A percentile compares a stretch with the other conserved stretches of the same genome.
Evolutionary conservation across 2,329 filamentous ascomycete species (phyloP).

Genomic region (Aspergillus latus): DNA sequence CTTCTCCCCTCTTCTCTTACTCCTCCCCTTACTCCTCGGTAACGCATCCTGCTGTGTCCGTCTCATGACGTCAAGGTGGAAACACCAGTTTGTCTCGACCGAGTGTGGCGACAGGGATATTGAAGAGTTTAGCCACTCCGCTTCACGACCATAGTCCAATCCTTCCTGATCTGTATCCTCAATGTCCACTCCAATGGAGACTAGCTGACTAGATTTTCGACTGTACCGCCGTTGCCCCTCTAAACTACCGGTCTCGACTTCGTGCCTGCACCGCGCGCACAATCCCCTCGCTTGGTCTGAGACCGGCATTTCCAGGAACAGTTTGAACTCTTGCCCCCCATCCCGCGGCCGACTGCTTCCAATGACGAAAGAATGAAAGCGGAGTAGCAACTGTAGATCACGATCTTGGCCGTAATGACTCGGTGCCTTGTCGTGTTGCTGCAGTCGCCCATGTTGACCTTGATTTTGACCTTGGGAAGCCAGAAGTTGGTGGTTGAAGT

Average conservation of each 20-base stretch:
- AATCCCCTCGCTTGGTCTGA: not conserved
- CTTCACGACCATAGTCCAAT: constrained; percentile 9
- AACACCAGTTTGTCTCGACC: constrained; percentile 9
- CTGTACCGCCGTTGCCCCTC: constrained; percentile 11
- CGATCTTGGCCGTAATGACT: not conserved
- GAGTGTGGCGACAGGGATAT: constrained; percentile 15
- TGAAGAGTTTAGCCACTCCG: constrained; percentile 13
- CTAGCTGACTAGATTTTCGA: constrained; percentile 6
- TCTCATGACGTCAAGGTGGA: constrained; percentile 16
- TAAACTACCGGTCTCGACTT: not conserved
- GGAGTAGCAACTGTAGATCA: constrained; percentile 15
- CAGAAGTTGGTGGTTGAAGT: constrained; percentile 5
- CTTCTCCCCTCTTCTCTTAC: not conserved
- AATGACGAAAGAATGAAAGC: constrained; percentile 5
- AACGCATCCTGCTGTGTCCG: not conserved
- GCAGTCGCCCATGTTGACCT: not conserved
- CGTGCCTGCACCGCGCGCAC: not conserved
- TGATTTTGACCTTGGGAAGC: not conserved
- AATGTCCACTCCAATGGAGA: constrained; percentile 11
- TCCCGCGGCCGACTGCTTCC: constrained; percentile 4
- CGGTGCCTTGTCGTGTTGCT: not conserved
- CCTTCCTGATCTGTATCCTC: constrained; percentile 12
- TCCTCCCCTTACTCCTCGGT: not conserved
- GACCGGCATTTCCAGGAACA: constrained; percentile 13
- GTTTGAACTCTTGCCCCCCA: constrained; percentile 5